Evolutionary conservation across 305 asterid genomes (phyloP), one percentile per base, ranked within the genome.

Genomic region (Fraxinus sp.): DNA sequence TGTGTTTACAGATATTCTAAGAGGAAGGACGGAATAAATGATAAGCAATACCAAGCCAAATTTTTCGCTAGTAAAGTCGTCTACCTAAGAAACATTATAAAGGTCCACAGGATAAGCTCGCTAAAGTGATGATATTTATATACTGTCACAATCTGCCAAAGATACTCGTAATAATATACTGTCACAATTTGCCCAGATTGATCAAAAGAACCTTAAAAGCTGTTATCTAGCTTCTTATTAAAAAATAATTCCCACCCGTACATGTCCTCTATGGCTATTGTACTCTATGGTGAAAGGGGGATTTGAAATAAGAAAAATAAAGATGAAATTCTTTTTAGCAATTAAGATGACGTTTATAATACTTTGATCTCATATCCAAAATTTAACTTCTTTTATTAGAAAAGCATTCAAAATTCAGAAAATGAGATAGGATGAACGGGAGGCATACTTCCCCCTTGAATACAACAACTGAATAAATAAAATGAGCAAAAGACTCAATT

Each of bases 391-490:
- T 35, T 11, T 8, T 18, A 4, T n/a, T 39, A 0, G 16, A n/a
- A 28, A 49, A 30, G 16, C 36, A 28, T n/a, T n/a, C 55, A 16
- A 11, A 14, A 49, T 24, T 24, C 73, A 66, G 36, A 66, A 66
- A 66, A 66, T 26, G n/a, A 66, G 36, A 66, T 66, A 9, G 11
- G 3, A 39, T 24, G 55, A 30, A 24, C 0, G 26, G 44, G 70
- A 66, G 75, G 81, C 46, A 74, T 35, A 76, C 22, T n/a, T 4
- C 35, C 68, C 30, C 78, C n/a, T 2, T 44, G 82, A 39, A 49
- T 11, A 76, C 32, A 79, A 18, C 44, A 79, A 13, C 10, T 28
- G 16, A 55, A 20, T 24, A 41, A 6, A 33, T 11, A 1, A 76
- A 5, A 16, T 3, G 18, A 46, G 22, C 28, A 35, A 73, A 62